Conservation (phyloP, 1,284 basidiomycete genomes). For the Ceratobasidium theobromae region DNA sequence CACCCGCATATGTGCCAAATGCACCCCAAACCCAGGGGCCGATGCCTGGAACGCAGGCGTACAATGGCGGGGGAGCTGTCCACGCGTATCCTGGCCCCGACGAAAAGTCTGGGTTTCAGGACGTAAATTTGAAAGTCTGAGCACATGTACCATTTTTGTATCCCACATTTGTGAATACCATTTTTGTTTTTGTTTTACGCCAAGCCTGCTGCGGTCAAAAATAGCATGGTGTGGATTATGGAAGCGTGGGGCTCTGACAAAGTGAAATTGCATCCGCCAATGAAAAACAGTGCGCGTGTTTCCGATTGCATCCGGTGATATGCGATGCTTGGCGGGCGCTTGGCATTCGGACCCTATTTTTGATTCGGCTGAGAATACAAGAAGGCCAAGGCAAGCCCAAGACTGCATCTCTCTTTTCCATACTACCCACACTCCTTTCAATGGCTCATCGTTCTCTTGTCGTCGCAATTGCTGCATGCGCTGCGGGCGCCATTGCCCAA, state of each 20-base stretch:
- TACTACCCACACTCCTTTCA: constrained; percentile 1
- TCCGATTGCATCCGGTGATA: background rate
- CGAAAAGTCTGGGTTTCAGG: constrained; percentile 28
- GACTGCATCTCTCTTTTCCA: background rate
- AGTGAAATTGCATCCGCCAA: background rate
- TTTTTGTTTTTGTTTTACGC: background rate
- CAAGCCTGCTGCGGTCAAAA: background rate
- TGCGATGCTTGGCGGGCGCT: background rate
- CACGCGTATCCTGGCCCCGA: constrained; percentile 10
- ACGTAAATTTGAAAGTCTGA: constrained; percentile 20
- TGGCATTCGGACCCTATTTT: background rate
- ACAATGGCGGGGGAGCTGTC: constrained; percentile 7
- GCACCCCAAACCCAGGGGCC: background rate
- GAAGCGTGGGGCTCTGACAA: background rate
- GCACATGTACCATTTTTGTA: too few species aligned
- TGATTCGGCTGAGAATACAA: background rate
- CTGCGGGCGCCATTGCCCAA: constrained; percentile 16
- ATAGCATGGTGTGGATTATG: background rate
- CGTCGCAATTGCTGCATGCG: constrained; percentile 15
- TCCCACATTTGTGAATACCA: too few species aligned
- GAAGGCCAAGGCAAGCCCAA: background rate
- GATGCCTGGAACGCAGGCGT: constrained; percentile 7
- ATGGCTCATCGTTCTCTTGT: constrained; percentile 13
- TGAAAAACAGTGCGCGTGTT: background rate
- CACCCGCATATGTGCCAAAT: constrained; percentile 12